Conservation (phyloP, 768 basidiomycete species). For the Tulasnella sp. region DNA sequence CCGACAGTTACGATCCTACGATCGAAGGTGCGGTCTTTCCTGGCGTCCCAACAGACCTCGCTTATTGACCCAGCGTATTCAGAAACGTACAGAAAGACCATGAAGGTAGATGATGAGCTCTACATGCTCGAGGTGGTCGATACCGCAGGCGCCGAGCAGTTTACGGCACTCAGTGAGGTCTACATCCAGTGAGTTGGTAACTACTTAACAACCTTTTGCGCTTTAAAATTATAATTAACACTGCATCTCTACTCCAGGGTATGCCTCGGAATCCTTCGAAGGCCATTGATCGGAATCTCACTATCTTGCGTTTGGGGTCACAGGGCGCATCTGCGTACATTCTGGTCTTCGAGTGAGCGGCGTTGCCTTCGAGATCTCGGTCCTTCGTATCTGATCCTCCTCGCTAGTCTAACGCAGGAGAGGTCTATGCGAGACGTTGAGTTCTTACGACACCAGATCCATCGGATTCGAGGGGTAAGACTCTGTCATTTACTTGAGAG, state of each 20-base stretch:
- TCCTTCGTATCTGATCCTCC: background rate
- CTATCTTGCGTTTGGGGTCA: background rate
- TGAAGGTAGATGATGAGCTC: constrained; percentile 13
- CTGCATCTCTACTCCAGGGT: background rate
- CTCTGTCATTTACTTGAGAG: background rate
- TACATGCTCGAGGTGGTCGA: constrained; percentile 14
- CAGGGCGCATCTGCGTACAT: constrained; percentile 53
- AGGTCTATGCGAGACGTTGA: constrained; percentile 71
- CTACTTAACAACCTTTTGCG: background rate
- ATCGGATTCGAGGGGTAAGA: constrained; percentile 51
- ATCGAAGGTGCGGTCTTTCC: constrained; percentile 11
- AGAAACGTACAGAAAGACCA: constrained; percentile 12
- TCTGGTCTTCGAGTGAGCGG: constrained; percentile 61
- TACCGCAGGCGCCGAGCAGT: constrained; percentile 16
- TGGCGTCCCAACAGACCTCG: background rate
- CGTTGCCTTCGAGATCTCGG: background rate
- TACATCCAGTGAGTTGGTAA: constrained; percentile 13
- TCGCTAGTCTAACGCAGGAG: constrained; percentile 62
- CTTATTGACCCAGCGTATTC: background rate
- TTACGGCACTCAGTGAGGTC: constrained; percentile 13
- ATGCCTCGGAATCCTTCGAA: background rate
- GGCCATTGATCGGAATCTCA: background rate
- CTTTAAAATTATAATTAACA: background rate
- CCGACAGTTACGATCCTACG: constrained; percentile 15
- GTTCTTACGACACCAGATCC: constrained; percentile 67